Base-by-base conservation (phyloP, 345 rosid species). In the Moricandia moricandioides region DNA sequence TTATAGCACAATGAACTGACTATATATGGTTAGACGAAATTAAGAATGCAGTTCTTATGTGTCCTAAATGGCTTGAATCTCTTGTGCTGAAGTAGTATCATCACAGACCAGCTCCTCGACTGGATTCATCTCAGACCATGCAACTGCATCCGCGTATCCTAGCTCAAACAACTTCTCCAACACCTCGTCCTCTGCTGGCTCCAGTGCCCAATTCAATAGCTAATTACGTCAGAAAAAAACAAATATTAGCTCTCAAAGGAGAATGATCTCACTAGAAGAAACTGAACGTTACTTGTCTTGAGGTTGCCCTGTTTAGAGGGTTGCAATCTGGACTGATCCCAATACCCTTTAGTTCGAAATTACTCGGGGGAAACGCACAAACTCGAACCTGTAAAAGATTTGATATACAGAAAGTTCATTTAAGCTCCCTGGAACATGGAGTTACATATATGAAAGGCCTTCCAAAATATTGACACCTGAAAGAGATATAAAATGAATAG, bases 271-370 rank as follows among this genome's bases (percentile, higher is more conserved):
- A 16, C 35, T 9, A 33, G 12, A 62, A 12, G 45, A 62, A 62
- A 57, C 59, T 31, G 56, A n/a, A 18, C 47, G 30, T 63, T 85
- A 89, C 99, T 91, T 95, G 85, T 83, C 93, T 83, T 17, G 88
- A 76, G 52, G 72, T 82, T 18, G 90, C 91, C 52, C 92, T 84
- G 74, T 79, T 81, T 66, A 88, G 85, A 54, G 97, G 97, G 68
- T 92, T 92, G 86, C 93, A 88, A 73, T 95, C 97, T 5, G 97
- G 99, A 73, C 93, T 85, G 55, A 95, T 92, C 60, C 87, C 97
- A 61, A 90, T 87, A 39, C 93, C 99, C 79, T 88, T 62, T 59
- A 95, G 70, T 67, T 87, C 88, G 70, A 92, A 34, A 57, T 64
- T 78, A 63, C 77, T 67, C 9, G 90, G 88, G 12, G 98, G 85